phyloP scores from a whole-genome alignment of 2,329 filamentous ascomycete species.

The Botryosphaeria agaves region DNA sequence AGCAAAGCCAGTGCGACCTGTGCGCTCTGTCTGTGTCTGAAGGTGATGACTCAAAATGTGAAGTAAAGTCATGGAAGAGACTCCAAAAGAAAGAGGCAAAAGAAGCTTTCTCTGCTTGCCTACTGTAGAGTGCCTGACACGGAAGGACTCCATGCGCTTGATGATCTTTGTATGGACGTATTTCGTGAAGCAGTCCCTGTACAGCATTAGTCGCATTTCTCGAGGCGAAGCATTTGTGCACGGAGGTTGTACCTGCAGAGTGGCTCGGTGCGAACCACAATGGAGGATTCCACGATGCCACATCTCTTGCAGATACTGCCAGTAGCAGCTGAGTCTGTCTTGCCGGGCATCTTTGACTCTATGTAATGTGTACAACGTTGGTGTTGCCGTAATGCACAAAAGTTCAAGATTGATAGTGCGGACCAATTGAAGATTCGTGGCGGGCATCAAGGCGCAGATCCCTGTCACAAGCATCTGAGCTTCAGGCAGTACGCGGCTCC shows the following conservation, averaged over 20 bases:
- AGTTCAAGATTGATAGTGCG: too few species aligned
- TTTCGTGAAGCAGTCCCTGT: conserved; percentile 55
- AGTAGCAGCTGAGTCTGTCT: conserved; percentile 1
- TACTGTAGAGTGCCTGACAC: conserved; percentile 28
- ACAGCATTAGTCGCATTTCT: conserved; percentile 6
- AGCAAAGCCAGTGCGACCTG: conserved; percentile 49
- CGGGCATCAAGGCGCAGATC: too few species aligned
- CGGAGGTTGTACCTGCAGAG: conserved; percentile 50
- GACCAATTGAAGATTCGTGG: too few species aligned
- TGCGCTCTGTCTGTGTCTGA: conserved; percentile 44
- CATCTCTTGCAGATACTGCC: conserved; percentile 37
- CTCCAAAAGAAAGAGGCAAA: conserved; percentile 66
- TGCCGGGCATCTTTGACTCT: neutral
- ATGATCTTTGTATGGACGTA: conserved; percentile 66
- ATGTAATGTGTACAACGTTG: too few species aligned
- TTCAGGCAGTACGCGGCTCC: too few species aligned
- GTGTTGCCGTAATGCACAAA: too few species aligned
- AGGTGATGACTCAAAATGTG: conserved; percentile 58
- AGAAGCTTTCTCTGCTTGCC: conserved; percentile 40
- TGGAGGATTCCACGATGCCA: conserved; percentile 28
- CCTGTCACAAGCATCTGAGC: too few species aligned
- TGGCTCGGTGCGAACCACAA: conserved; percentile 39
- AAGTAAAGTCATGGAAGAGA: conserved; percentile 62
- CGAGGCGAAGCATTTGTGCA: too few species aligned
- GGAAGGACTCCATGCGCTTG: conserved; percentile 57